These are phyloP conservation scores for Takakia lepidozioides DNA, from an alignment of 225 moss, liverwort and hornwort genomes.

Conservation along the genomic window DNA sequence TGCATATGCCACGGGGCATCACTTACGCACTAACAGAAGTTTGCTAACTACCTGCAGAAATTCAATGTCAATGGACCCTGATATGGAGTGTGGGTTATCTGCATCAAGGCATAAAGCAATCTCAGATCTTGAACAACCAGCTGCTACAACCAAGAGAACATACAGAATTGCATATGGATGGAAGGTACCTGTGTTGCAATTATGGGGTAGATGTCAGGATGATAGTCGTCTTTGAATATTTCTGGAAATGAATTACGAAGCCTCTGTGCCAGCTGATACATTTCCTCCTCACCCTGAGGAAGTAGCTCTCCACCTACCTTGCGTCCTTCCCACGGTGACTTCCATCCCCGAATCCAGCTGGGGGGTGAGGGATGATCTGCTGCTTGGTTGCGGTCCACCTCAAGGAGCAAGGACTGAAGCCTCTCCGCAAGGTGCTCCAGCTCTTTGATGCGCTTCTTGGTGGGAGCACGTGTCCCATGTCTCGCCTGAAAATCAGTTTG, in stretches of 20 bases:
- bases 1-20: too few relatives aligned
- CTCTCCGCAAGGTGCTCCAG: constrained; percentile 46
- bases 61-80: too few relatives aligned
- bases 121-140: too few relatives aligned
- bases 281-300: constrained; percentile 65
- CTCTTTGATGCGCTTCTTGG: constrained; percentile 54
- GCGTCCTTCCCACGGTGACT: constrained; percentile 68
- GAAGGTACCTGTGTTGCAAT: constrained; percentile 90
- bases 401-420: constrained; percentile 32
- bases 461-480: constrained; percentile 78
- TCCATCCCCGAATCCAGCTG: constrained; percentile 55
- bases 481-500: constrained; percentile 67
- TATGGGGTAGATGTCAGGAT: constrained; percentile 69
- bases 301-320: constrained; percentile 71
- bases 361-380: constrained; percentile 22
- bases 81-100: too few relatives aligned
- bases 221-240: constrained; percentile 58
- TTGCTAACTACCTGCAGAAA: too few relatives aligned
- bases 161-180: too few relatives aligned
- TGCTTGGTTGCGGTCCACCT: constrained; percentile 6
- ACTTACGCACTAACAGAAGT: too few relatives aligned
- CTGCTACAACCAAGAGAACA: too few relatives aligned
- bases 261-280: constrained; percentile 65
- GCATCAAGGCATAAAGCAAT: too few relatives aligned
- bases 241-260: constrained; percentile 48